Base-by-base conservation (phyloP, 2,329 filamentous ascomycete genomes). In the Epichloe typhina region DNA sequence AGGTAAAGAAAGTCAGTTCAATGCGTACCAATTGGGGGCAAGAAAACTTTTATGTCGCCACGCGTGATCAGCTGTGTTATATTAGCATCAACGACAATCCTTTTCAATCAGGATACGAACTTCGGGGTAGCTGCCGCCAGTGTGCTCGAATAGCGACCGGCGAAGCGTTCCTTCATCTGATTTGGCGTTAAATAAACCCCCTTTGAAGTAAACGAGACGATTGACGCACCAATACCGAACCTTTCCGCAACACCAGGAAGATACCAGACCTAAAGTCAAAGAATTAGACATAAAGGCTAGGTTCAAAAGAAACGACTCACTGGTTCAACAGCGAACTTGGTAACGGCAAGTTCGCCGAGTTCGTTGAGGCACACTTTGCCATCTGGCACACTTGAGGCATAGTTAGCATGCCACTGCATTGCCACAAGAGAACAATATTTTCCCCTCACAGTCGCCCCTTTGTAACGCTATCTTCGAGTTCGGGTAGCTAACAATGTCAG, bases 251-350 rank as follows among this genome's bases (percentile, higher is more conserved):
- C 86, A 2, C 86, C 87, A 1, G 86, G 87, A 9, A 91, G 72
- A 69, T 89, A 91, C 86, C 86, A 91, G 13, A 87, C 73, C 72
- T 75, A 4, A 5, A 26, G 19, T 9, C 8, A 15, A 15, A 15
- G 41, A 40, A 23, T n/a, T 50, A 23, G 17, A 40, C 21, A 38
- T 21, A 40, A 40, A 12, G 21, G 17, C 12, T 7, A 48, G 11
- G 36, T 31, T 12, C 4, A 13, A 19, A 21, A 23, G 36, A 17
- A 21, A 44, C 1, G 33, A 70, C 79, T 72, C 56, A 88, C 91
- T 23, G 93, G 93, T 67, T 98, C 93, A 19, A 96, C 93, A 3
- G 93, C 93, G 56, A 97, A 88, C 66, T 98, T 98, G 46, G 93
- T 97, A 5, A 97, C 93, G 35, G 86, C 86, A 38, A 97, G 74